Evolutionary conservation across 2,329 filamentous ascomycete genomes (phyloP).

Genomic region (Amauroascus verrucosus): DNA sequence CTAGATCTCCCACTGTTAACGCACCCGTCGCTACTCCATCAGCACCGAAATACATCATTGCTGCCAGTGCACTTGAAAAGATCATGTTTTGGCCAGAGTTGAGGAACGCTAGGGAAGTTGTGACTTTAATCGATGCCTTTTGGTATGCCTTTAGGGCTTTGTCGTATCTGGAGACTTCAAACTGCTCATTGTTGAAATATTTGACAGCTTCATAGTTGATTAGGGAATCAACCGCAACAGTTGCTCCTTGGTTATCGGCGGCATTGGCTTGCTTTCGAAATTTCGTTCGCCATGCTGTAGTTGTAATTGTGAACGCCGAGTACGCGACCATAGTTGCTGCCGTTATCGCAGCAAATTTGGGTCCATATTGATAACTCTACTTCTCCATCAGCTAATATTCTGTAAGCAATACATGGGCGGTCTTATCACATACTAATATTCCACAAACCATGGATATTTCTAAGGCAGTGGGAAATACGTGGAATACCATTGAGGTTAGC

Average conservation of each 20-base stretch:
- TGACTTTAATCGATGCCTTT: constrained; percentile 90
- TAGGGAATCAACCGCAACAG: constrained; percentile 87
- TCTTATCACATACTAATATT: constrained; percentile 54
- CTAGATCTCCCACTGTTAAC: constrained; percentile 86
- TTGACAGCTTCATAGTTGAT: constrained; percentile 99
- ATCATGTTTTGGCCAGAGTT: constrained; percentile 96
- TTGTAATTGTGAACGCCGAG: constrained; percentile 91
- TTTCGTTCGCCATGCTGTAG: constrained; percentile 93
- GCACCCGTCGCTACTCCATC: constrained; percentile 72
- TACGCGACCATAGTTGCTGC: constrained; percentile 85
- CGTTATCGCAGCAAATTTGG: constrained; percentile 84
- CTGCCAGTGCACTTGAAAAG: constrained; percentile 84
- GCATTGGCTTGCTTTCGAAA: constrained; percentile 92
- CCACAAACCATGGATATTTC: constrained; percentile 95
- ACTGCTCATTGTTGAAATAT: constrained; percentile 98
- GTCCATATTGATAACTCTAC: constrained; percentile 83
- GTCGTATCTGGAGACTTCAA: constrained; percentile 85
- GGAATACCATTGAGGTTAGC: constrained; percentile 96
- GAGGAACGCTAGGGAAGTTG: constrained; percentile 81
- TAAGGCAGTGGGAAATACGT: constrained; percentile 83
- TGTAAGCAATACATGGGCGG: background rate
- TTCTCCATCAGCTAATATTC: background rate
- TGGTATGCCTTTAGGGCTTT: constrained; percentile 77
- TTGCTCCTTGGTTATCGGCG: constrained; percentile 90
- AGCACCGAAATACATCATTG: constrained; percentile 96